Evolutionary conservation across 1,284 basidiomycete species (phyloP).

Genomic region (Austroboletus rostrupii): DNA sequence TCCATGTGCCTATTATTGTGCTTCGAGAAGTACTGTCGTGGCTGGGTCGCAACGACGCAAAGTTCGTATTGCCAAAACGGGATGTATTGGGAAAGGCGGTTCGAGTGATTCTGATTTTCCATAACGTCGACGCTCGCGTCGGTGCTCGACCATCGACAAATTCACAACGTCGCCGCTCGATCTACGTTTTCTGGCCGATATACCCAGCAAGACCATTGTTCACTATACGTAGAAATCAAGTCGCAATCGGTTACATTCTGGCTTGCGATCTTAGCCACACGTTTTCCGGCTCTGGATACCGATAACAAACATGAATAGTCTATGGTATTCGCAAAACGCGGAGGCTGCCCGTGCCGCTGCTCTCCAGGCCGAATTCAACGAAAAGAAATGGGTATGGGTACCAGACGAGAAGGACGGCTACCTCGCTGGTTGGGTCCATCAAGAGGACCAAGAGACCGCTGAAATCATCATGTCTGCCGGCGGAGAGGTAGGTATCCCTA

Average conservation of each 20-base stretch:
- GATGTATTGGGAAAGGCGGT: conserved; percentile 5
- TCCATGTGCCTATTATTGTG: no score
- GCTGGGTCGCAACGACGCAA: no score
- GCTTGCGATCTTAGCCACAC: conserved; percentile 11
- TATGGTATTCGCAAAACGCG: conserved; percentile 56
- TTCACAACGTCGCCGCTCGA: conserved; percentile 4
- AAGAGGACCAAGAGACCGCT: conserved; percentile 75
- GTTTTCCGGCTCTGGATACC: conserved; percentile 8
- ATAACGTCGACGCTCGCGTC: background rate
- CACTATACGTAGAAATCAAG: conserved; percentile 1
- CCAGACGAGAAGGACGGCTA: conserved; percentile 89
- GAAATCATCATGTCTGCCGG: conserved; percentile 78
- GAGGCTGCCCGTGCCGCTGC: conserved; percentile 80
- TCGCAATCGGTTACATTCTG: background rate
- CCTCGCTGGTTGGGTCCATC: conserved; percentile 85
- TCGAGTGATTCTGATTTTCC: background rate
- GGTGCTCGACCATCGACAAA: background rate
- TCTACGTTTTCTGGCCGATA: conserved; percentile 1
- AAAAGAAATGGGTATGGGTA: conserved; percentile 97
- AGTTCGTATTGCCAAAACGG: conserved; percentile 9
- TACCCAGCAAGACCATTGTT: conserved; percentile 8
- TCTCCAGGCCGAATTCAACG: conserved; percentile 90
- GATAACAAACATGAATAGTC: conserved; percentile 42
- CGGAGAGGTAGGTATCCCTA: conserved; percentile 57
- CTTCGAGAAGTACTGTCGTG: no score